These are phyloP conservation scores for Dendrocalamus latiflorus DNA, from an alignment of 202 grass and related monocot species.

Conservation along the genomic window DNA sequence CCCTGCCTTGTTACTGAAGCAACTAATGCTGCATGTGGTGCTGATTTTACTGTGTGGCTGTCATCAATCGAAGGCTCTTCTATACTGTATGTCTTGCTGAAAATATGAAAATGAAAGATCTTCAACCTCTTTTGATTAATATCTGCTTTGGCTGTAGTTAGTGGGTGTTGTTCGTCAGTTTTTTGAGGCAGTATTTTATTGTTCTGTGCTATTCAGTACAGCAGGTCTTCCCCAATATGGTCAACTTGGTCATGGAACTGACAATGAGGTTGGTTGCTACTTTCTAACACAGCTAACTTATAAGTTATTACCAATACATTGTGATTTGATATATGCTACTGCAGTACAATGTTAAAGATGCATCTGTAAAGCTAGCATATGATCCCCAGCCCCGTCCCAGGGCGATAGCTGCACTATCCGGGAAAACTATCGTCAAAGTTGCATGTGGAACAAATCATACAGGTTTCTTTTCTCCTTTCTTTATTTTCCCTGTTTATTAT, in stretches of 20 bases:
- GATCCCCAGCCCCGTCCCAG: conserved; percentile 80
- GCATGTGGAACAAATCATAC: conserved; percentile 98
- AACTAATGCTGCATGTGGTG: conserved; percentile 66
- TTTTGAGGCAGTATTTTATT: conserved; percentile 46
- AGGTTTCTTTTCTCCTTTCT: conserved; percentile 45
- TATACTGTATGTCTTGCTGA: conserved; percentile 72
- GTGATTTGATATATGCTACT: conserved; percentile 29
- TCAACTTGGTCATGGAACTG: conserved; percentile 96
- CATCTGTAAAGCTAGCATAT: conserved; percentile 83
- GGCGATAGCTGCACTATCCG: conserved; percentile 73
- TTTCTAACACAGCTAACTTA: background rate
- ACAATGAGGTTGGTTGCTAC: conserved; percentile 71
- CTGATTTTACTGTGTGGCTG: conserved; percentile 95
- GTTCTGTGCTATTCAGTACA: conserved; percentile 55
- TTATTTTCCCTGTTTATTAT: conserved; percentile 17
- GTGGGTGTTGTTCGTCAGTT: conserved; percentile 8
- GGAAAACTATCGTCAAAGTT: conserved; percentile 82
- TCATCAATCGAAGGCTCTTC: conserved; percentile 86
- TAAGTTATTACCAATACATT: conserved; percentile 15
- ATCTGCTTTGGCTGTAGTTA: conserved; percentile 29
- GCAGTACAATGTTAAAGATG: conserved; percentile 94
- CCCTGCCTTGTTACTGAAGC: conserved; percentile 69
- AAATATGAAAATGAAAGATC: conserved; percentile 2
- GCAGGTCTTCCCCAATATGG: conserved; percentile 93
- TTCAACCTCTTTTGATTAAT: conserved; percentile 16